These are phyloP conservation scores for Botrytis tulipae DNA, from an alignment of 2,329 filamentous ascomycete species.

Conservation along the genomic window DNA sequence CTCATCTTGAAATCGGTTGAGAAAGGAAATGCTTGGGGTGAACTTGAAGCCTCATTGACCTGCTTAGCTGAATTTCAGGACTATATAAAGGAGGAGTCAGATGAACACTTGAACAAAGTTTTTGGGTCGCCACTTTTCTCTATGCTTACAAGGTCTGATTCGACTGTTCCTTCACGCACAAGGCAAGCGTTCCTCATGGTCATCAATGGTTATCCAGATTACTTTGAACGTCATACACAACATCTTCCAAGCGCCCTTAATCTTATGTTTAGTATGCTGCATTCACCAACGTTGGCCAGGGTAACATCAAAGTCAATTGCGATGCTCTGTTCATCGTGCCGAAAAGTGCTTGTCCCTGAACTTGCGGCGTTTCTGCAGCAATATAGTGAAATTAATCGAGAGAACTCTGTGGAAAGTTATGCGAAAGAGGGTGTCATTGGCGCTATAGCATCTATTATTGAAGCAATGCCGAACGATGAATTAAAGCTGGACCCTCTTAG, in stretches of 20 bases:
- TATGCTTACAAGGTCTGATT: conserved; percentile 50
- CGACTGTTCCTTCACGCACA: conserved; percentile 58
- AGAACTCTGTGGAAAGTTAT: conserved; percentile 61
- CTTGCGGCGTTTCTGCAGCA: conserved; percentile 67
- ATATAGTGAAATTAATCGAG: conserved; percentile 62
- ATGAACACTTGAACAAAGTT: conserved; percentile 57
- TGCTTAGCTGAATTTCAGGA: conserved; percentile 68
- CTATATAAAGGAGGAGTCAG: conserved; percentile 56
- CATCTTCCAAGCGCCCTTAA: conserved; percentile 69
- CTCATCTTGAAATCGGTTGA: conserved; percentile 51
- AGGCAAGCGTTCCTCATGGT: conserved; percentile 67
- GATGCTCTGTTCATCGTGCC: conserved; percentile 72
- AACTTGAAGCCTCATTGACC: conserved; percentile 60
- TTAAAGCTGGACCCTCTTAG: conserved; percentile 54
- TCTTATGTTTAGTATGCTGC: conserved; percentile 69
- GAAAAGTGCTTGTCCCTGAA: conserved; percentile 65
- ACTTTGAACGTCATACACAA: conserved; percentile 68
- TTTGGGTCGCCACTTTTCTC: conserved; percentile 60
- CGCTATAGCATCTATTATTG: conserved; percentile 72
- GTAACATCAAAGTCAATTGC: conserved; percentile 73
- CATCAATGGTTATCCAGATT: conserved; percentile 71
- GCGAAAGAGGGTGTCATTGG: conserved; percentile 73
- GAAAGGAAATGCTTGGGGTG: conserved; percentile 49
- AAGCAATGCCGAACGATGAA: conserved; percentile 62
- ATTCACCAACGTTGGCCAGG: conserved; percentile 59